Base-by-base conservation (phyloP, 1,284 basidiomycete species). In the Cutaneotrichosporon curvatum region DNA sequence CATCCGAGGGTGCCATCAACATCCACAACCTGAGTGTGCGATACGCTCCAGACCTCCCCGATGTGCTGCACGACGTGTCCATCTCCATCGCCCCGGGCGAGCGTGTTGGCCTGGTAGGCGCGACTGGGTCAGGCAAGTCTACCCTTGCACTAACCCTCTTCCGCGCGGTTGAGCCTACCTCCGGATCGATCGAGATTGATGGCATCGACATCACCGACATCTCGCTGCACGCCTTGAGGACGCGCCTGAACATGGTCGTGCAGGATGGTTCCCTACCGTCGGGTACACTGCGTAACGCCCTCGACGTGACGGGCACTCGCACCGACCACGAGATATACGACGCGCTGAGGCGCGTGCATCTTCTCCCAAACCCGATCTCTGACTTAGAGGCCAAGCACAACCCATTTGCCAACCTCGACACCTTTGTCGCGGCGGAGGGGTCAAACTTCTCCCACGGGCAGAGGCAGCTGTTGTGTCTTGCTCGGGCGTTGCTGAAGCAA, bases 361-460 rank as follows among this genome's bases (percentile, higher is more conserved):
- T 76, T 10, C 55, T 75, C 4, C 58, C 59, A 6, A 35, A 48
- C 6, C 25, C 45, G 2, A 77, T 79, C 2, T 67, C 71, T 14
- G 70, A 75, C n/a, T 78, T 77, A 0, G 61, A 59, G 6, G 48
- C 74, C 7, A 62, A 71, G 1, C 78, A 81, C 53, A 67, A 63
- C 33, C 63, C 59, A 4, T 72, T 72, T 42, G 76, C 78, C 5
- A 81, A 85, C 61, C 60, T 85, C n/a, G 65, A 70, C 40, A 65
- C 64, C 6, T 67, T 60, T 40, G 65, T 72, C 6, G 65, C 65
- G 22, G 18, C 48, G 62, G 70, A 63, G 53, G 82, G 81, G 3
- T 75, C 77, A 7, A 87, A 87, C 60, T 86, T 82, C 63, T 81
- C 79, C 54, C 81, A 82, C 10, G 86, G 86, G 12, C 84, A 90